A percentile compares a stretch with the other conserved stretches of the same genome.
phyloP scores from a whole-genome alignment of 192 early-diverging fungal species.

The Podila clonocystis region DNA sequence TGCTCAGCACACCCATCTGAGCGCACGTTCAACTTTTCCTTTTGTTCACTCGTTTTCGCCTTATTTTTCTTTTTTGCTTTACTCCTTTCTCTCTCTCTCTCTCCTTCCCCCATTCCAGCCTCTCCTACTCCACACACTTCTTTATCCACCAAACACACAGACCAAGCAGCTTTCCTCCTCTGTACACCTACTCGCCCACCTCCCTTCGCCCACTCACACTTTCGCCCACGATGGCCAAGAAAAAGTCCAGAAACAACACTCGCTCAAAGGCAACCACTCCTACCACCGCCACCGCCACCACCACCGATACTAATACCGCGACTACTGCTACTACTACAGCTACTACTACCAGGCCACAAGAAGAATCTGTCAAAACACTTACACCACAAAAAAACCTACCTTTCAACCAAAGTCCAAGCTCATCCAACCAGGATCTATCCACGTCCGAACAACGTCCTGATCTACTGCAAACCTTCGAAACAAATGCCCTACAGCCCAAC shows the following conservation, averaged over 20 bases:
- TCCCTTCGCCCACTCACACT: background rate
- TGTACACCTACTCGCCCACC: background rate
- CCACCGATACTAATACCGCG: background rate
- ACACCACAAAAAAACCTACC: background rate
- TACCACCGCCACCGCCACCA: background rate
- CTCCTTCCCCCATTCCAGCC: background rate
- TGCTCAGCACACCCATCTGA: too few species aligned
- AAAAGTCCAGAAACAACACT: slow-evolving; percentile 13
- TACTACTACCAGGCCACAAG: background rate
- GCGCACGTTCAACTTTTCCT: too few species aligned
- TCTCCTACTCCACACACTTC: background rate
- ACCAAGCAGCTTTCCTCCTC: background rate
- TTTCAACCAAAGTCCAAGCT: background rate
- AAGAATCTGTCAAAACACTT: background rate
- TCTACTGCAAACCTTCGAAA: too few species aligned
- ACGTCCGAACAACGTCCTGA: too few species aligned
- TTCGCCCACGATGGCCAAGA: slow-evolving; percentile 2
- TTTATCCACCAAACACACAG: background rate
- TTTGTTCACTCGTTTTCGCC: too few species aligned
- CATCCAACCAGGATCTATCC: background rate
- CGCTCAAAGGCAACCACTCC: slow-evolving; percentile 3
- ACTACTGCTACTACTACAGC: slow-evolving; percentile 2
- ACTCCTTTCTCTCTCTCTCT: background rate
- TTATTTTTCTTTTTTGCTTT: background rate
- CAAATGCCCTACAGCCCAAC: too few species aligned